Evolutionary conservation across 257 asterid species (phyloP).

Genomic region (Rehmannia glutinosa): DNA sequence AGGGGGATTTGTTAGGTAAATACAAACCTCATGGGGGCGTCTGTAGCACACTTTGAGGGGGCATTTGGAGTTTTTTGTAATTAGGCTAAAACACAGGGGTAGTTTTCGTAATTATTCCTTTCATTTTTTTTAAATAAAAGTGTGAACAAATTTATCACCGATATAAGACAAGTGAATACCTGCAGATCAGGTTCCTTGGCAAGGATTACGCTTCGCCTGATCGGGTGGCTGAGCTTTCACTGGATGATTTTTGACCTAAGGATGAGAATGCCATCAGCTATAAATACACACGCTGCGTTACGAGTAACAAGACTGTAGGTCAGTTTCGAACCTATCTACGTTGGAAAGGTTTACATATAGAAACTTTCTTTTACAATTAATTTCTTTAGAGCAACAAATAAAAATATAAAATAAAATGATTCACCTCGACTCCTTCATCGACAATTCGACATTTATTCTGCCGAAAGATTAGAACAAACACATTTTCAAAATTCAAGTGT

Average conservation of each 20-base stretch:
- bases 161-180: constrained; percentile 33
- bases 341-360: not conserved
- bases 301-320: not conserved
- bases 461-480: no score
- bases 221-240: constrained; percentile 89
- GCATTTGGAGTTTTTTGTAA: no score
- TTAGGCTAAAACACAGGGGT: no score
- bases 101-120: no score
- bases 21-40: no score
- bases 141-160: not conserved
- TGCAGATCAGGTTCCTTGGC: constrained; percentile 82
- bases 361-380: not conserved
- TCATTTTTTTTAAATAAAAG: no score
- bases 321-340: not conserved
- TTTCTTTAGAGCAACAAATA: not conserved
- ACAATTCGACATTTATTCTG: no score
- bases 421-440: no score
- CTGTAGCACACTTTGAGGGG: no score
- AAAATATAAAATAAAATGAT: no score
- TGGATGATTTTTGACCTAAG: constrained; percentile 84
- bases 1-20: no score
- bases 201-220: constrained; percentile 75
- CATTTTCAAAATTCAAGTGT: not conserved
- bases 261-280: constrained; percentile 6
- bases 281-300: not conserved